Evolutionary conservation across 1,284 basidiomycete genomes (phyloP), one percentile per base, ranked within the genome.

Genomic region (Termitomyces sp.): DNA sequence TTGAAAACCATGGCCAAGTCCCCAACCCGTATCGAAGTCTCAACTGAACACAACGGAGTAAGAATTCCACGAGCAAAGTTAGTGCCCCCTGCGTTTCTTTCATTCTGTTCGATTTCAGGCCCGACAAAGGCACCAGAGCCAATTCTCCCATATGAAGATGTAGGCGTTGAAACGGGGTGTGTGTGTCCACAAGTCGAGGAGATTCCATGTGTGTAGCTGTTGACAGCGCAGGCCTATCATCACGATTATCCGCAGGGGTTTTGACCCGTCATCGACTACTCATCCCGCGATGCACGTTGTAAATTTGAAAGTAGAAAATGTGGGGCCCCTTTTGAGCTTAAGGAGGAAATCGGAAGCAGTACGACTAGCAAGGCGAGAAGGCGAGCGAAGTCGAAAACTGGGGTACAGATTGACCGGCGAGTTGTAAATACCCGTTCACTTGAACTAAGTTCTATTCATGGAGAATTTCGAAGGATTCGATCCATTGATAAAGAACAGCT

Each of bases 181-280:
- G 42, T 12, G 24, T 34, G 41, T 36, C 34, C 34, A 36, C 40
- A 54, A 36, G 50, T 53, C 51, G 43, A 54, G 39, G 43, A 54
- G 38, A 53, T 26, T 34, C 21, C 15, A 52, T 48, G 52, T 38
- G 30, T 15, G 13, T 12, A 19, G 26, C 31, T 57, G 33, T 57
- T 57, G 52, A 50, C 55, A n/a, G 39, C 21, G 24, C 4, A 3
- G 33, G 12, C 13, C 30, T 42, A 50, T 57, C 39, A 41, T 21
- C 39, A 30, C 17, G 30, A 31, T 31, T 31, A 15, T 43, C 26
- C 8, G 17, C 42, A 44, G n/a, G 28, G 10, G n/a, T 30, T 1
- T 12, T 19, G 3, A 31, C 28, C n/a, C n/a, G n/a, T 44, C 8
- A 10, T 44, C 26, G 24, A 30, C 10, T 1, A 19, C 7, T 43